A percentile compares a stretch with the other conserved stretches of the same genome.
phyloP scores from a whole-genome alignment of 2,329 filamentous ascomycete genomes.

The Podosphaera aphanis region DNA sequence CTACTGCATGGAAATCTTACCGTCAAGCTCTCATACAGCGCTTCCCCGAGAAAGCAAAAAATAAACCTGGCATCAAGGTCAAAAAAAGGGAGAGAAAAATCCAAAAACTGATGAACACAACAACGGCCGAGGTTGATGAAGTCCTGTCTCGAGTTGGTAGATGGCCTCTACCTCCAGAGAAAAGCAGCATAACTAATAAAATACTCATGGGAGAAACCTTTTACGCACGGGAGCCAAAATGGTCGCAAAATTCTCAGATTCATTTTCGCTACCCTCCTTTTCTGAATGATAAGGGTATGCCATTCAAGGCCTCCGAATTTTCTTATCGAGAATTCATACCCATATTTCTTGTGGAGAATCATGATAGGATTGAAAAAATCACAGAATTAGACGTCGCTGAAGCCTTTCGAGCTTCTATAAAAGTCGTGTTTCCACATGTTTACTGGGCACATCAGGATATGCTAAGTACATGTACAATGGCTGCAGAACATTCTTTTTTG shows the following conservation, averaged over 20 bases:
- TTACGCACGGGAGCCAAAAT: neutral
- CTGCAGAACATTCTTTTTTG: neutral
- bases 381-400: neutral
- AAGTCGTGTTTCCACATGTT: neutral
- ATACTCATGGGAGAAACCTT: neutral
- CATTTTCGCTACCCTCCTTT: neutral
- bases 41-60: neutral
- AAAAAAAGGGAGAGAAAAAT: neutral
- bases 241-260: neutral
- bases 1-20: neutral
- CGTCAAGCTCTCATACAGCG: neutral
- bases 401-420: conserved; percentile 3
- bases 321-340: conserved; percentile 4
- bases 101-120: neutral
- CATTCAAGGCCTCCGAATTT: conserved; percentile 4
- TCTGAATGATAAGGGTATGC: conserved; percentile 1
- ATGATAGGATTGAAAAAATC: neutral
- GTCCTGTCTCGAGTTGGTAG: neutral
- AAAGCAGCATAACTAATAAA: neutral
- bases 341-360: conserved; percentile 3
- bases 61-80: neutral
- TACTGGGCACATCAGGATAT: neutral
- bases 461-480: neutral
- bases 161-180: neutral
- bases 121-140: neutral